phyloP scores from a whole-genome alignment of 164 flowering plant species.

The Tetracentron sinense region DNA sequence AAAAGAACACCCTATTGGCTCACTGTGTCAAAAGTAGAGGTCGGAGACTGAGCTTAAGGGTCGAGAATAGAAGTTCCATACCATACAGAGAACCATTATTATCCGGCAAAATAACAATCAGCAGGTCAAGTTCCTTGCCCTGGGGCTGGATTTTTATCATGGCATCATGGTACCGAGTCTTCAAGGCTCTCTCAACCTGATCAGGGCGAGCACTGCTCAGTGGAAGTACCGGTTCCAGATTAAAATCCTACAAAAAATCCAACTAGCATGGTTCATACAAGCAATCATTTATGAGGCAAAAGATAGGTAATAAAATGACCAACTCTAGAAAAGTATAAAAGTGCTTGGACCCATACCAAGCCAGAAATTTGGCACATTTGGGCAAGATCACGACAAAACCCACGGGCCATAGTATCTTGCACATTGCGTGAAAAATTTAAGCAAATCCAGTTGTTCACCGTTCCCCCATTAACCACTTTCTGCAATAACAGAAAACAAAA shows the following conservation, averaged over 20 bases:
- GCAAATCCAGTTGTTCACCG: slow-evolving; percentile 61
- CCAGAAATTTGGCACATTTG: slow-evolving; percentile 68
- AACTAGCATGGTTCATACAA: background rate
- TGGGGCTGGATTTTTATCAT: slow-evolving; percentile 25
- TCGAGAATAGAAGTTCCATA: slow-evolving; percentile 8
- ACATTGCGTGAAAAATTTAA: slow-evolving; percentile 59
- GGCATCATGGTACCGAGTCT: slow-evolving; percentile 30
- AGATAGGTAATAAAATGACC: background rate
- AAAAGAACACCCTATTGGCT: background rate
- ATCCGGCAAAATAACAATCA: slow-evolving; percentile 39
- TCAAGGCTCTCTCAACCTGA: slow-evolving; percentile 34
- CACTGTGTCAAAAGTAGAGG: background rate
- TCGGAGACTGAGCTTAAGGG: no score
- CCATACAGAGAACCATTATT: slow-evolving; percentile 41
- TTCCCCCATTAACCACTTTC: slow-evolving; percentile 69
- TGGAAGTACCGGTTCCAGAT: slow-evolving; percentile 28
- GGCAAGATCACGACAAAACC: slow-evolving; percentile 60
- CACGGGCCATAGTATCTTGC: slow-evolving; percentile 51
- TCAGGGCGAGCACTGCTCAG: slow-evolving; percentile 29
- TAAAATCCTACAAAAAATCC: slow-evolving; percentile 19
- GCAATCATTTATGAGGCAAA: background rate
- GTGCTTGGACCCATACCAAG: slow-evolving; percentile 40
- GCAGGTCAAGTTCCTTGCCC: slow-evolving; percentile 32
- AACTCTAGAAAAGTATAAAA: background rate
- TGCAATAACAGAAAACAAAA: slow-evolving; percentile 9